Percentiles rank a stretch among this genome's conserved stretches.
phyloP scores from a whole-genome alignment of 306 rosid genomes.

The Medicago truncatula region DNA sequence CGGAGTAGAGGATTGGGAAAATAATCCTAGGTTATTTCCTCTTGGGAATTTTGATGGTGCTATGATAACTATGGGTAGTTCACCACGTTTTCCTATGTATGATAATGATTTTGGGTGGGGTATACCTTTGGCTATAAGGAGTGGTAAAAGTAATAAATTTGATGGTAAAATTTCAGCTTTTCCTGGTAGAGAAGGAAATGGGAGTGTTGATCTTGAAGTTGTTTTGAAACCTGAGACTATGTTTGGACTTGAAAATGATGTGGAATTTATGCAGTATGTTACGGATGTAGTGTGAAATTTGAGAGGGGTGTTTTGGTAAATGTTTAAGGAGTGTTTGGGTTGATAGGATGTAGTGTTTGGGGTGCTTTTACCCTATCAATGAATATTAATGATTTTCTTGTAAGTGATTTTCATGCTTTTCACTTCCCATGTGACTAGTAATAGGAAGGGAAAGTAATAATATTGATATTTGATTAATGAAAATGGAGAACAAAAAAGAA shows the following conservation, averaged over 20 bases:
- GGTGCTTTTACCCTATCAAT: constrained; percentile 41
- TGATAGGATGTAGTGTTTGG: constrained; percentile 42
- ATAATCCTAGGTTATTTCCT: constrained; percentile 74
- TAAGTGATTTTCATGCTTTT: constrained; percentile 36
- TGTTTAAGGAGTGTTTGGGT: constrained; percentile 41
- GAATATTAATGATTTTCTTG: constrained; percentile 36
- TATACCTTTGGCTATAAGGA: constrained; percentile 68
- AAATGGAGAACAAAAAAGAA: neutral
- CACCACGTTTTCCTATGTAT: constrained; percentile 95
- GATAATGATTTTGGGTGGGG: constrained; percentile 96
- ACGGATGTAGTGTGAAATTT: neutral
- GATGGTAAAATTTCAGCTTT: constrained; percentile 93
- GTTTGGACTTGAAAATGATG: constrained; percentile 66
- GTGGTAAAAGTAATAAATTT: constrained; percentile 80
- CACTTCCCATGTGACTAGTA: constrained; percentile 43
- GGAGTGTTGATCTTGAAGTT: constrained; percentile 86
- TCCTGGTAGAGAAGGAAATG: constrained; percentile 71
- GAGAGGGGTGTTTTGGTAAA: constrained; percentile 3
- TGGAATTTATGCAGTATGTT: constrained; percentile 82
- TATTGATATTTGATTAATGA: constrained; percentile 9
- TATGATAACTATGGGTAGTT: constrained; percentile 84
- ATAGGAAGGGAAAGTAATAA: constrained; percentile 15
- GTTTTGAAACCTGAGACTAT: constrained; percentile 81
- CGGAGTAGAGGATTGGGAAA: constrained; percentile 80
- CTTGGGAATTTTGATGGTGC: constrained; percentile 91